Evolutionary conservation across 768 basidiomycete species (phyloP).

Genomic region (Lactifluus piperatus): DNA sequence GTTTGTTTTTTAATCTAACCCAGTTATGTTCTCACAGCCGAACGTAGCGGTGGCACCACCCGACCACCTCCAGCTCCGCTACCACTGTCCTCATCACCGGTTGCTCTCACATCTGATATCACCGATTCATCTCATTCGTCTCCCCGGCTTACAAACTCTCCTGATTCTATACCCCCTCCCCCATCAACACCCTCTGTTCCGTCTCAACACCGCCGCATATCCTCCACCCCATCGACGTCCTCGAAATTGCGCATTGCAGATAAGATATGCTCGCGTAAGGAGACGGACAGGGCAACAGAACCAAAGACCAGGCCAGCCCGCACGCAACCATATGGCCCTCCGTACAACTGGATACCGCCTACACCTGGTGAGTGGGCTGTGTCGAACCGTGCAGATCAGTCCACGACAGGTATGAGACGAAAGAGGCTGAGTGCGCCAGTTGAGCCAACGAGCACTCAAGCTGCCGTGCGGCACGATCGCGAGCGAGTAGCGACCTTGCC

Average conservation of each 20-base stretch:
- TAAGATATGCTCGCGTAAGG: slow-evolving; percentile 8
- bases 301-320: slow-evolving; percentile 13
- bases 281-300: not conserved
- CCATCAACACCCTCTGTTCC: not conserved
- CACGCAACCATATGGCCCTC: slow-evolving; percentile 20
- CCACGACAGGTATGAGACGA: not conserved
- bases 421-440: slow-evolving; percentile 3
- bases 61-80: not conserved
- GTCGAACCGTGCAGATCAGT: not conserved
- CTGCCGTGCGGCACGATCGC: not conserved
- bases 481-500: not conserved
- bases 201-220: slow-evolving; percentile 1
- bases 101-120: not conserved
- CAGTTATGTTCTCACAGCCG: not conserved
- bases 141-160: not conserved
- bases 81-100: not conserved
- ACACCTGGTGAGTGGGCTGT: slow-evolving; percentile 18
- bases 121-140: not conserved
- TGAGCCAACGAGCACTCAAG: not conserved
- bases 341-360: slow-evolving; percentile 18
- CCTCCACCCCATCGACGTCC: not conserved
- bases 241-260: slow-evolving; percentile 8
- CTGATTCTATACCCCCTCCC: not conserved
- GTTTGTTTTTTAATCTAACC: not conserved
- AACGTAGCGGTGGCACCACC: not conserved